phyloP scores from a whole-genome alignment of 1,284 basidiomycete genomes.

The Boletus semigastroideus region DNA sequence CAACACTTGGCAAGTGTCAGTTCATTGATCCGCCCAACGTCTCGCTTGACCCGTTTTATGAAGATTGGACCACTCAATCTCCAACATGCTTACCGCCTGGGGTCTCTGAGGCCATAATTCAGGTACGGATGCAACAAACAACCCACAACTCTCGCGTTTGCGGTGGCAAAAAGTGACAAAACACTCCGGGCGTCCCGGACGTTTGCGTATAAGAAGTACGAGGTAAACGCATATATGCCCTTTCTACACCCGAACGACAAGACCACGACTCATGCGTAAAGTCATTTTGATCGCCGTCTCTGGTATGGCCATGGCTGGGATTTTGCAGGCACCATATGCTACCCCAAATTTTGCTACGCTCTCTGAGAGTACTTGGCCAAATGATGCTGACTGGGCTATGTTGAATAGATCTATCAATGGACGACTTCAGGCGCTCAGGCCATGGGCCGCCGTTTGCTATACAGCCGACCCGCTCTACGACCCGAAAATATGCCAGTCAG shows the following conservation, averaged over 20 bases:
- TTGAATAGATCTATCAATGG: conserved; percentile 19
- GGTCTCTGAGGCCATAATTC: too few species aligned
- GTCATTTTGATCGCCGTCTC: neutral
- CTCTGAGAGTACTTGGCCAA: conserved; percentile 11
- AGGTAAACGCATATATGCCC: neutral
- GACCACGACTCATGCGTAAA: neutral
- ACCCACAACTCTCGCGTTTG: too few species aligned
- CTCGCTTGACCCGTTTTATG: too few species aligned
- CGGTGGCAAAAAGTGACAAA: too few species aligned
- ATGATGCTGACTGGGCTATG: conserved; percentile 4
- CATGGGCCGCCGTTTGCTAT: conserved; percentile 23
- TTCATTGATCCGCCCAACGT: too few species aligned
- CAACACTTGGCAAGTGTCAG: too few species aligned
- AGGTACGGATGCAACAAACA: too few species aligned
- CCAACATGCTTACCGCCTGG: too few species aligned
- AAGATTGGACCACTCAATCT: too few species aligned
- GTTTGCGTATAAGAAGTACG: too few species aligned
- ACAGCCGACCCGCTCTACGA: conserved; percentile 18
- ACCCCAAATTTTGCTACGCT: conserved; percentile 5
- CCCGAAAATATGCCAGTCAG: conserved; percentile 3
- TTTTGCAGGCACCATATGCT: neutral
- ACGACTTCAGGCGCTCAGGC: conserved; percentile 17
- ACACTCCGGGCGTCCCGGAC: too few species aligned
- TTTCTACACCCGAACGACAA: neutral
- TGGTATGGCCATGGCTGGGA: neutral